A percentile compares a stretch with the other conserved stretches of the same genome.
These are phyloP conservation scores for Rhododendron simsii DNA, from an alignment of 148 eudicot genomes.

Conservation along the genomic window DNA sequence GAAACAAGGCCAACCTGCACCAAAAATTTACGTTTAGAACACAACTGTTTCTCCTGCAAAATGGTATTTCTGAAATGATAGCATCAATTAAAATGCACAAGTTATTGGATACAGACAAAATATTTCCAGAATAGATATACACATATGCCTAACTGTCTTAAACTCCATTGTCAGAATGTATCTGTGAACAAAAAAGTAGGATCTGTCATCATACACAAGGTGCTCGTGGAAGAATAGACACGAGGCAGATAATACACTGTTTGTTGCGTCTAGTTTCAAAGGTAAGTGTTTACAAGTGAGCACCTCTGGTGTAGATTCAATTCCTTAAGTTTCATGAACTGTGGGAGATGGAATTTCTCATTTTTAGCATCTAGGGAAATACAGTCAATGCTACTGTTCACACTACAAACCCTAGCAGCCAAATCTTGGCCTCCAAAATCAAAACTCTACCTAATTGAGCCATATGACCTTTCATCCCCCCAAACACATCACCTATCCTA, in stretches of 20 bases:
- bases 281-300: background rate
- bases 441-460: background rate
- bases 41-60: background rate
- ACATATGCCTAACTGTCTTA: background rate
- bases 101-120: background rate
- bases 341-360: background rate
- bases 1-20: slow-evolving; percentile 98
- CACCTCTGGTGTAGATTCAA: background rate
- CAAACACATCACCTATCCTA: background rate
- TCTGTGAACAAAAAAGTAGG: background rate
- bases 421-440: background rate
- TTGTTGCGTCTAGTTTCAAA: background rate
- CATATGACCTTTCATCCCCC: background rate
- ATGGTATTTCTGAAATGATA: background rate
- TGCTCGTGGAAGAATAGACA: background rate
- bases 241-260: background rate
- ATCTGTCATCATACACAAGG: background rate
- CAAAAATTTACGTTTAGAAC: background rate
- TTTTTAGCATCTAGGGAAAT: background rate
- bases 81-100: background rate
- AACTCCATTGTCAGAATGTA: background rate
- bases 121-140: background rate
- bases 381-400: background rate
- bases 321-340: background rate
- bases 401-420: background rate